phyloP scores from a whole-genome alignment of 306 rosid species.

The Lupinus albus region DNA sequence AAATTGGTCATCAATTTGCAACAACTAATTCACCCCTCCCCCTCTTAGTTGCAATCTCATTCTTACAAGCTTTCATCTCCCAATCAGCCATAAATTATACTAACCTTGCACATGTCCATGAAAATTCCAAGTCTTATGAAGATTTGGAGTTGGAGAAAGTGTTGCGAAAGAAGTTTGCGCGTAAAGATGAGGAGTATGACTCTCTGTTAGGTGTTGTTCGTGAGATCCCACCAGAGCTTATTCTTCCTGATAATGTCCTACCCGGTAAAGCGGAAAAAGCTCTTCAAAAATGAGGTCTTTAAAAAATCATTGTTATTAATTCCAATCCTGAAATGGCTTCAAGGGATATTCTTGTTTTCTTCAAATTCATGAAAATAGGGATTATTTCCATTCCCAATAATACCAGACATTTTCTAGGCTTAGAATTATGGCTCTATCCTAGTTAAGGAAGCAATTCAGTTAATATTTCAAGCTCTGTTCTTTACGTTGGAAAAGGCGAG shows the following conservation, averaged over 20 bases:
- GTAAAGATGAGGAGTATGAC: slow-evolving; percentile 80
- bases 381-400: slow-evolving; percentile 68
- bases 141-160: slow-evolving; percentile 87
- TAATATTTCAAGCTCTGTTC: slow-evolving; percentile 38
- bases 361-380: slow-evolving; percentile 60
- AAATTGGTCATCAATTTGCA: no score
- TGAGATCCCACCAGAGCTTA: slow-evolving; percentile 78
- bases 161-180: slow-evolving; percentile 84
- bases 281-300: slow-evolving; percentile 38
- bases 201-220: slow-evolving; percentile 84
- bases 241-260: slow-evolving; percentile 78
- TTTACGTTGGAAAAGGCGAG: slow-evolving; percentile 43
- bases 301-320: slow-evolving; percentile 33
- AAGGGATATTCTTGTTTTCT: slow-evolving; percentile 46
- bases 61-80: slow-evolving; percentile 75
- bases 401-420: slow-evolving; percentile 52
- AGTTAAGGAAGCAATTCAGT: slow-evolving; percentile 41
- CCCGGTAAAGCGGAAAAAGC: slow-evolving; percentile 65
- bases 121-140: slow-evolving; percentile 72
- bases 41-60: no score
- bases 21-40: no score
- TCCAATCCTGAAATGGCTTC: slow-evolving; percentile 49
- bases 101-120: slow-evolving; percentile 94
- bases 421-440: slow-evolving; percentile 48
- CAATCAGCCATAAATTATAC: slow-evolving; percentile 79